Evolutionary conservation across 2,329 filamentous ascomycete genomes (phyloP).

Genomic region (Hypoxylon sp.): DNA sequence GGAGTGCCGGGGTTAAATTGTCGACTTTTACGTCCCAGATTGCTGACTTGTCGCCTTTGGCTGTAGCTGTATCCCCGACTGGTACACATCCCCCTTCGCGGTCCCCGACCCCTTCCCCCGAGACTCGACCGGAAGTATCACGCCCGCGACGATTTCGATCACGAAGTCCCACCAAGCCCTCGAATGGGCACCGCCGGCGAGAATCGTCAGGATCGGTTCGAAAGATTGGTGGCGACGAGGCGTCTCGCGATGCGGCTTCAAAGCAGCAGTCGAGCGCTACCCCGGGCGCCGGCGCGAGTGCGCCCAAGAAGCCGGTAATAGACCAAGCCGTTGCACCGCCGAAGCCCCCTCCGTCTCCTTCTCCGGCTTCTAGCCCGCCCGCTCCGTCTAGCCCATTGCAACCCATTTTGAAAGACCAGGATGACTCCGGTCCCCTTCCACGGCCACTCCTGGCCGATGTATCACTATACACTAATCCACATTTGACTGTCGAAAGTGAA

Average conservation of each 20-base stretch:
- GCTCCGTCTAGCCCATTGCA: constrained; percentile 54
- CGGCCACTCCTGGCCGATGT: constrained; percentile 75
- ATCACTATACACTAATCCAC: constrained; percentile 75
- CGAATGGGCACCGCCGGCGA: constrained; percentile 57
- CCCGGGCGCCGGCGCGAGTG: constrained; percentile 56
- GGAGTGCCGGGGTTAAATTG: constrained; percentile 19
- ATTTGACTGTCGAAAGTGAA: constrained; percentile 72
- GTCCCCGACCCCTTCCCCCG: constrained; percentile 69
- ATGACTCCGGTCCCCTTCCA: constrained; percentile 61
- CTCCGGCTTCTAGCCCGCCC: constrained; percentile 41
- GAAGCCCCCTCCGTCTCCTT: constrained; percentile 42
- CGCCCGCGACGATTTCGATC: constrained; percentile 67
- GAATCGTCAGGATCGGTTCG: constrained; percentile 61
- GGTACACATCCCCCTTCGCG: constrained; percentile 66
- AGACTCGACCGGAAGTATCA: constrained; percentile 65
- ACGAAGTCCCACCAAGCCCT: constrained; percentile 63
- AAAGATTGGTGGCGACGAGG: constrained; percentile 62
- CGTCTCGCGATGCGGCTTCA: constrained; percentile 54
- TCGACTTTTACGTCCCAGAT: constrained; percentile 35
- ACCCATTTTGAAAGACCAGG: constrained; percentile 57
- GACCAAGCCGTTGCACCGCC: constrained; percentile 56
- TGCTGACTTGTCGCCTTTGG: constrained; percentile 46
- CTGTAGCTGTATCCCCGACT: constrained; percentile 66
- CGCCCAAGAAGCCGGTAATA: constrained; percentile 65
- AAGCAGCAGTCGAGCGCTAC: constrained; percentile 57